phyloP scores from a whole-genome alignment of 371 early-diverging fungal genomes.

The Cokeromyces recurvatus region DNA sequence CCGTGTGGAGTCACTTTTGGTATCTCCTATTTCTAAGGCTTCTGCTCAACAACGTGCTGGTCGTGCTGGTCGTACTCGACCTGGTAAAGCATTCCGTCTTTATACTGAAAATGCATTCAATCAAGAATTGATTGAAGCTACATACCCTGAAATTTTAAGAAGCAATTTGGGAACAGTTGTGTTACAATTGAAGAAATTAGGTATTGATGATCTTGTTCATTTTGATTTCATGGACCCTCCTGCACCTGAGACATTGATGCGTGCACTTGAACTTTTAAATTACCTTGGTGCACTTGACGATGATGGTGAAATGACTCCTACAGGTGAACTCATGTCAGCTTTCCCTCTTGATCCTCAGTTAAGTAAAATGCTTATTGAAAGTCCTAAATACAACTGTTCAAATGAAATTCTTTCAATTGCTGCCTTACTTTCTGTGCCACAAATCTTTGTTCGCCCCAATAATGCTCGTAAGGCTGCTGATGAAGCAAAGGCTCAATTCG shows the following conservation, averaged over 20 bases:
- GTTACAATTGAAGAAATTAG: conserved; percentile 83
- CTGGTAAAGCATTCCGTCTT: conserved; percentile 93
- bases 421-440: conserved; percentile 88
- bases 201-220: conserved; percentile 86
- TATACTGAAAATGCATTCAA: conserved; percentile 87
- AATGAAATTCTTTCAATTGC: conserved; percentile 93
- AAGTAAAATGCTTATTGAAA: conserved; percentile 78
- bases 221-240: conserved; percentile 96
- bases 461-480: conserved; percentile 86
- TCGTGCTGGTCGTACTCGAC: conserved; percentile 87
- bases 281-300: conserved; percentile 88
- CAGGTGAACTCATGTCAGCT: conserved; percentile 81
- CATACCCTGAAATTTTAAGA: conserved; percentile 88
- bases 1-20: conserved; percentile 75
- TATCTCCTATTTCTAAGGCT: conserved; percentile 73
- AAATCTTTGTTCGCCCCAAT: conserved; percentile 87
- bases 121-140: conserved; percentile 79
- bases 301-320: conserved; percentile 79
- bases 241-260: conserved; percentile 87
- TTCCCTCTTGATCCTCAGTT: conserved; percentile 93
- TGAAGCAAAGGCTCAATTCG: conserved; percentile 89
- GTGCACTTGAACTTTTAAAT: conserved; percentile 86
- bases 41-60: conserved; percentile 87
- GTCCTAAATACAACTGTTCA: conserved; percentile 82
- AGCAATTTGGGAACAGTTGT: conserved; percentile 83